phyloP scores from a whole-genome alignment of 2,329 filamentous ascomycete genomes.

The Sclerotinia glacialis region DNA sequence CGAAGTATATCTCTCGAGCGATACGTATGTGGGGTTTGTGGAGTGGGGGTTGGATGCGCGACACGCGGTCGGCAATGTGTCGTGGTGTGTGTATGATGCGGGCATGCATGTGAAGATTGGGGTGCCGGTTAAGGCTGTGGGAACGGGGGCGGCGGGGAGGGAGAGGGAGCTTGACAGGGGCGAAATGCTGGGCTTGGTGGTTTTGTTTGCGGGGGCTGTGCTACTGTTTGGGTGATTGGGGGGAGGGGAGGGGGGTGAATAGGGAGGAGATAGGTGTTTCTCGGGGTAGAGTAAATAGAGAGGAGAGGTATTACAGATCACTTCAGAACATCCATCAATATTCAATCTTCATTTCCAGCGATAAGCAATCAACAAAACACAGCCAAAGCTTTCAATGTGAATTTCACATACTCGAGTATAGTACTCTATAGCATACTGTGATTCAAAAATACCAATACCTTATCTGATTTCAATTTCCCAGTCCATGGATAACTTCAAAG shows the following conservation, averaged over 20 bases:
- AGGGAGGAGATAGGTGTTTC: neutral
- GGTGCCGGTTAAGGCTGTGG: neutral
- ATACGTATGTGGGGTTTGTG: conserved; percentile 2
- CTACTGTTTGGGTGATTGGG: neutral
- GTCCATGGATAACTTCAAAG: too few species aligned
- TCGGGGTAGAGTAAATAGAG: too few species aligned
- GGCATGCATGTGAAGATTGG: neutral
- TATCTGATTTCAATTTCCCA: too few species aligned
- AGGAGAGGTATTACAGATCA: too few species aligned
- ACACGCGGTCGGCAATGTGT: too few species aligned
- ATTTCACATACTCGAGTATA: too few species aligned
- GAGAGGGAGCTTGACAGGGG: neutral
- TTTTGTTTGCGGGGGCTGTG: neutral
- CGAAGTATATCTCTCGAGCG: neutral
- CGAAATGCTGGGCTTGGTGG: neutral
- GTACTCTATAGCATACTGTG: too few species aligned
- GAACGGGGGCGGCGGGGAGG: neutral
- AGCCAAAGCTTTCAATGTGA: too few species aligned
- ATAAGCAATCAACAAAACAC: too few species aligned
- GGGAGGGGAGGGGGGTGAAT: neutral
- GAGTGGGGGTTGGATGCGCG: conserved; percentile 12
- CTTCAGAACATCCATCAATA: too few species aligned
- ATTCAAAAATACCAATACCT: too few species aligned
- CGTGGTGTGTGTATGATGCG: neutral
- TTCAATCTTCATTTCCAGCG: too few species aligned